phyloP scores from a whole-genome alignment of 2,329 filamentous ascomycete species.

The Juglanconis sp. region DNA sequence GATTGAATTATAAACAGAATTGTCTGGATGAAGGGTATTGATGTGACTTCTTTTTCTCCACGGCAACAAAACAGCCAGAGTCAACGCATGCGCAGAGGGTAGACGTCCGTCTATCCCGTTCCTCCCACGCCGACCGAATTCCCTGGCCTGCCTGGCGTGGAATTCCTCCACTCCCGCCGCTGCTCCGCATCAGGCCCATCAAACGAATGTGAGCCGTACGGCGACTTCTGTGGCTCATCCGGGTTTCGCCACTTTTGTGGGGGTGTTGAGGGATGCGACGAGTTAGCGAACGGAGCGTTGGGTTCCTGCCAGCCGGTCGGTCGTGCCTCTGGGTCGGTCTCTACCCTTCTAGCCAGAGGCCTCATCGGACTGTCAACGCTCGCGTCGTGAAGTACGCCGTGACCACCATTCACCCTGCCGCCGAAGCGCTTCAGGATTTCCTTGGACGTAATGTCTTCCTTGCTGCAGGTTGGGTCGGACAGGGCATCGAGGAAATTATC shows the following conservation, averaged over 20 bases:
- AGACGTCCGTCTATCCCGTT: slow-evolving; percentile 29
- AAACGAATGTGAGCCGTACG: slow-evolving; percentile 40
- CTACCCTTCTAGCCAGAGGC: slow-evolving; percentile 62
- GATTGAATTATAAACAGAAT: slow-evolving; percentile 17
- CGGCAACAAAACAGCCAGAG: neutral
- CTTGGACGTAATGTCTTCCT: slow-evolving; percentile 88
- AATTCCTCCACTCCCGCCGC: slow-evolving; percentile 57
- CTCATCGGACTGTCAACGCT: slow-evolving; percentile 55
- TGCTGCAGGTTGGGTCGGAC: slow-evolving; percentile 72
- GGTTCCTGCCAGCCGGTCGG: slow-evolving; percentile 64
- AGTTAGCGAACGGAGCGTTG: slow-evolving; percentile 36
- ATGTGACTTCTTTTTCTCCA: slow-evolving; percentile 1
- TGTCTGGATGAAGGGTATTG: slow-evolving; percentile 1
- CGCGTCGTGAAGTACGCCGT: slow-evolving; percentile 57
- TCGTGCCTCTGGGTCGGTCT: slow-evolving; percentile 67
- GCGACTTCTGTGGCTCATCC: slow-evolving; percentile 42
- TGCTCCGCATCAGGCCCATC: slow-evolving; percentile 43
- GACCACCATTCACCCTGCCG: slow-evolving; percentile 50
- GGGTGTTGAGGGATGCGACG: slow-evolving; percentile 42
- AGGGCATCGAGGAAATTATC: slow-evolving; percentile 86
- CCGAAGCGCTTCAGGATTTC: slow-evolving; percentile 94
- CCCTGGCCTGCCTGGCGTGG: slow-evolving; percentile 50
- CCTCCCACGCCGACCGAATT: slow-evolving; percentile 48
- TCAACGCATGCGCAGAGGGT: too few species aligned
- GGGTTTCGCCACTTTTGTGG: slow-evolving; percentile 44